Base-by-base conservation (phyloP, 1,139 yeast species). In the Pichia sp. region DNA sequence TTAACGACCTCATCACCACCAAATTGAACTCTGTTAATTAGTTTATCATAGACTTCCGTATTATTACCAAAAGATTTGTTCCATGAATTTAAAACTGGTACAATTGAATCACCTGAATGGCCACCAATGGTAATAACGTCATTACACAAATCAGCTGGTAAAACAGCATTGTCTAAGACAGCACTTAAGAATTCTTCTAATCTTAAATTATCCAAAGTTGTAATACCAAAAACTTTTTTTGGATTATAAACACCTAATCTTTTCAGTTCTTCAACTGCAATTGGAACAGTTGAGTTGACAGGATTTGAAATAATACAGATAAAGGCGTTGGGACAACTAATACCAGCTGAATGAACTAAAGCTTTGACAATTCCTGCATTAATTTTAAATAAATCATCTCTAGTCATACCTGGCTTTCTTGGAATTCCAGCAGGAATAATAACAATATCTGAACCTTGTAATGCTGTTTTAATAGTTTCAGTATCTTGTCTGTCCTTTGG, bases 1-100 rank as follows among this genome's bases (percentile, higher is more conserved):
- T 80, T 74, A 48, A 83, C 89, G 39, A 83, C 88, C 64, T 83
- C 90, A 64, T 83, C 90, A 58, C 89, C 89, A 52, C 88, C 90
- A 60, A 72, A 82, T 64, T 82, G 88, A 25, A 83, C 87, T 55
- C 88, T 69, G 58, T 80, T 66, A 36, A 82, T 68, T 48, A 79
- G 76, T 42, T 68, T 65, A 13, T 67, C 54, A 39, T 64, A 56
- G 9, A 12, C 29, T 22, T 62, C 61, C 44, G 69, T 62, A 8
- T 35, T 20, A 38, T 54, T 56, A 35, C 65, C 47, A 11, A 74
- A 71, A 13, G 50, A 41, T 37, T 53, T 50, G 11, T 39, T 38
- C 57, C 57, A 57, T 16, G 53, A 38, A 47, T 54, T 55, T 39
- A 65, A 30, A 39, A 63, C 42, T 35, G 89, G 89, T 23, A 83